Evolutionary conservation across 2,329 filamentous ascomycete genomes (phyloP).

Genomic region (Ilyonectria destructans): DNA sequence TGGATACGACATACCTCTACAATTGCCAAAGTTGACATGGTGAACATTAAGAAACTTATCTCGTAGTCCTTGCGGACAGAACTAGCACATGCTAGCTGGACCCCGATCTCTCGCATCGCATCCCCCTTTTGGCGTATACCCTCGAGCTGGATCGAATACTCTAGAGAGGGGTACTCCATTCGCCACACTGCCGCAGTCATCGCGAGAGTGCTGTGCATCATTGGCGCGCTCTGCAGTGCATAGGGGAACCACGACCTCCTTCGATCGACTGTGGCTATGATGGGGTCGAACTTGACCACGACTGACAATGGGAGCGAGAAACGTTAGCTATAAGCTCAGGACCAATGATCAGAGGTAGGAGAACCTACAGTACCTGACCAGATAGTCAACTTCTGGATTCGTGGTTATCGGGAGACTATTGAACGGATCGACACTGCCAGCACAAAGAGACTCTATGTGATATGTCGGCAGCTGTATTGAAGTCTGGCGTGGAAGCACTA

Average conservation of each 20-base stretch:
- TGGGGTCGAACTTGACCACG: conserved; percentile 7
- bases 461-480: neutral
- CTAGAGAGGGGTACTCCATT: conserved; percentile 1
- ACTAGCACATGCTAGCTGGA: neutral
- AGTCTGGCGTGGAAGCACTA: neutral
- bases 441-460: neutral
- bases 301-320: neutral
- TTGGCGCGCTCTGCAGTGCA: conserved; percentile 11
- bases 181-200: conserved; percentile 18
- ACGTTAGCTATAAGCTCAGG: neutral
- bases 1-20: neutral
- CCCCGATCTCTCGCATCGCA: conserved; percentile 5
- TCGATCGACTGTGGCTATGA: conserved; percentile 1
- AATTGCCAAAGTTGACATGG: conserved; percentile 21
- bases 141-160: conserved; percentile 1
- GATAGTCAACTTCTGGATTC: conserved; percentile 14
- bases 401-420: conserved; percentile 12
- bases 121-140: conserved; percentile 17
- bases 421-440: conserved; percentile 13
- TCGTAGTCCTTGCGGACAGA: neutral
- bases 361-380: conserved; percentile 14
- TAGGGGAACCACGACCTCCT: conserved; percentile 12
- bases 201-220: conserved; percentile 27
- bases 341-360: neutral
- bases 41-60: conserved; percentile 7